Evolutionary conservation across 2,329 filamentous ascomycete genomes (phyloP).

Genomic region (Cladorrhinum sp.): DNA sequence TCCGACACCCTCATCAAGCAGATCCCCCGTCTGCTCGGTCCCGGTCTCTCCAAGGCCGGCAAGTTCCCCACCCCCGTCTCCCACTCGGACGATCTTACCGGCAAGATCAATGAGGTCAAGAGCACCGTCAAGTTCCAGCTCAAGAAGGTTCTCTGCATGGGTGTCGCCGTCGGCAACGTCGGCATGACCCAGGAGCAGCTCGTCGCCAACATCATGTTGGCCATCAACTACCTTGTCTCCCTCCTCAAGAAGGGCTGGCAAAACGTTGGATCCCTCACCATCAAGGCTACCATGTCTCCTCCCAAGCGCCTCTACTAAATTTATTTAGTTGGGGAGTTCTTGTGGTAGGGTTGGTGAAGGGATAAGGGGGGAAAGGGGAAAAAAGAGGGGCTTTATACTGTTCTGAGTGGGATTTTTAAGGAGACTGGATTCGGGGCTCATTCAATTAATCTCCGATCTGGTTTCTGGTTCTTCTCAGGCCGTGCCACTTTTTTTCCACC

Average conservation of each 20-base stretch:
- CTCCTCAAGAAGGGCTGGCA: conserved; percentile 99
- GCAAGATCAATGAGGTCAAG: conserved; percentile 99
- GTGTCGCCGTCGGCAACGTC: conserved; percentile 98
- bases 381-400: background rate
- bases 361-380: background rate
- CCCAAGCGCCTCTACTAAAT: conserved; percentile 94
- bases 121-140: conserved; percentile 99
- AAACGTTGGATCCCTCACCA: conserved; percentile 98
- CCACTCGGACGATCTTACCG: conserved; percentile 87
- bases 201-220: conserved; percentile 98
- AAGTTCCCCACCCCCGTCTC: conserved; percentile 99
- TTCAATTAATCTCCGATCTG: background rate
- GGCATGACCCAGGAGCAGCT: conserved; percentile 96
- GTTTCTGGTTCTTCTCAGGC: conserved; percentile 4
- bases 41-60: conserved; percentile 97
- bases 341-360: background rate
- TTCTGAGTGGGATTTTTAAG: no score
- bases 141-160: conserved; percentile 99
- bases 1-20: conserved; percentile 99
- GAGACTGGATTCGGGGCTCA: no score
- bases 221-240: conserved; percentile 99
- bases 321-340: conserved; percentile 2
- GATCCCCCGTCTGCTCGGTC: conserved; percentile 98
- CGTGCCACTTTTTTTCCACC: conserved; percentile 2
- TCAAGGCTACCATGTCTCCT: conserved; percentile 99